A percentile compares a stretch with the other conserved stretches of the same genome.
These are phyloP conservation scores for Furcasterigmium furcatum DNA, from an alignment of 2,329 filamentous ascomycete genomes.

Conservation along the genomic window DNA sequence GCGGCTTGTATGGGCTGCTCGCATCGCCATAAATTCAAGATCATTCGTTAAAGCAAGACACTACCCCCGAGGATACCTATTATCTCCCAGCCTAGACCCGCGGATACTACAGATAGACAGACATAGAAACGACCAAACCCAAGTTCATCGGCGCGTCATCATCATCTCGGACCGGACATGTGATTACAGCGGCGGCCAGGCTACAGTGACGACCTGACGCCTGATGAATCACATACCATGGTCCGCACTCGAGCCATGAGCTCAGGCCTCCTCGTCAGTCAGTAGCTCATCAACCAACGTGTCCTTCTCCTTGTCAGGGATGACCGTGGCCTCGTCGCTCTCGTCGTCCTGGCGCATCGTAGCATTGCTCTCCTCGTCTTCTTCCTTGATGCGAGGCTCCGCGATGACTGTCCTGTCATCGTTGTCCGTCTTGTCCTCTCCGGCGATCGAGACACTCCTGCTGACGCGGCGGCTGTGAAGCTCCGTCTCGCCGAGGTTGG, in stretches of 20 bases:
- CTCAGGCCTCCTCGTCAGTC: constrained; percentile 32
- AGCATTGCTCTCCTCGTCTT: constrained; percentile 33
- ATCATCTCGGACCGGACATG: too few species aligned
- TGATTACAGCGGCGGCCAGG: too few species aligned
- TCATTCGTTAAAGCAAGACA: too few species aligned
- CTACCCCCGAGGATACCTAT: too few species aligned
- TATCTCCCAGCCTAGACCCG: too few species aligned
- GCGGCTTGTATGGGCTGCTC: constrained; percentile 54
- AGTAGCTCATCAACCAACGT: constrained; percentile 36
- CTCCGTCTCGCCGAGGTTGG: constrained; percentile 47
- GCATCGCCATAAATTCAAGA: constrained; percentile 14
- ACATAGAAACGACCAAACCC: too few species aligned
- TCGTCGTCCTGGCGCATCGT: constrained; percentile 25
- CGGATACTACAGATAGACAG: too few species aligned
- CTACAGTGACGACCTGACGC: too few species aligned
- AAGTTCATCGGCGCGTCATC: too few species aligned
- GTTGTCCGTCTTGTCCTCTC: constrained; percentile 21
- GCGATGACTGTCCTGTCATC: constrained; percentile 36
- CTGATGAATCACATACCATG: too few species aligned
- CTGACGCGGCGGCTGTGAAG: constrained; percentile 35
- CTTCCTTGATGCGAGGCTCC: constrained; percentile 45
- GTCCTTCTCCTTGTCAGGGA: constrained; percentile 21
- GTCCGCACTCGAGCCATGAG: too few species aligned
- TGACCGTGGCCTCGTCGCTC: constrained; percentile 17
- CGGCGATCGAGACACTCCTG: constrained; percentile 38